Percentiles rank a stretch among this genome's conserved stretches.
Evolutionary conservation across 495 filamentous ascomycete species (phyloP).

Genomic region (Penicillium riverlandense): DNA sequence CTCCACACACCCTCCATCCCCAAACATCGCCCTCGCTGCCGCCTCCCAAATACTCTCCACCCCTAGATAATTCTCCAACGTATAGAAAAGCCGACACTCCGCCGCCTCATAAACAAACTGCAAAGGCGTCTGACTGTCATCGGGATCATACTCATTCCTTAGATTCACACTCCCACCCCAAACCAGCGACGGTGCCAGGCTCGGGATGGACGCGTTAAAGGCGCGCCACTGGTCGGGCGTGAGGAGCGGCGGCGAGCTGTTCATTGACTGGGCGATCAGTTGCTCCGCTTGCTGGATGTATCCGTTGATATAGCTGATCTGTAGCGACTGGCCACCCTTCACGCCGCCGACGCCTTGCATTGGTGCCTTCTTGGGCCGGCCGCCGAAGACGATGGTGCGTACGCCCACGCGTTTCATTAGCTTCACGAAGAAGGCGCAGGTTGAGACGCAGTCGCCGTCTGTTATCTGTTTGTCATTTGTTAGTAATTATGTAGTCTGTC

Average conservation of each 20-base stretch:
- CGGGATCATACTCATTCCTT: conserved; percentile 22
- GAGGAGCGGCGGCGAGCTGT: conserved; percentile 20
- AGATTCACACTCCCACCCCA: conserved; percentile 22
- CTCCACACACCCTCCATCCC: conserved; percentile 15
- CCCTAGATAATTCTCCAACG: conserved; percentile 18
- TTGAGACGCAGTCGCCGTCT: conserved; percentile 59
- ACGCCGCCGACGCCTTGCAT: conserved; percentile 60
- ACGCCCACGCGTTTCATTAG: conserved; percentile 51
- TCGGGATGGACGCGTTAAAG: conserved; percentile 19
- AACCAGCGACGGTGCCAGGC: conserved; percentile 5
- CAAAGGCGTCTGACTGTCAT: conserved; percentile 20
- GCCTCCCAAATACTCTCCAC: conserved; percentile 21
- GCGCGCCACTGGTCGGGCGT: conserved; percentile 25
- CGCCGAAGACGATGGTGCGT: conserved; percentile 54
- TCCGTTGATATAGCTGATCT: conserved; percentile 20
- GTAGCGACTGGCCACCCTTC: conserved; percentile 40
- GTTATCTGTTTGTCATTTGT: conserved; percentile 18
- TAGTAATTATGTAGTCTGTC: background rate
- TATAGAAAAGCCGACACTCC: conserved; percentile 33
- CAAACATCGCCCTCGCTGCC: conserved; percentile 22
- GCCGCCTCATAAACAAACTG: conserved; percentile 33
- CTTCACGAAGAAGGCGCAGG: conserved; percentile 54
- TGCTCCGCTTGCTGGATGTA: conserved; percentile 22
- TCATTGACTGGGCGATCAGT: conserved; percentile 7
- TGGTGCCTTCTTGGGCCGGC: conserved; percentile 44